Percentiles rank a stretch among this genome's conserved stretches.
phyloP scores from a whole-genome alignment of 2,329 filamentous ascomycete genomes.

The Hypoxylon sp. region DNA sequence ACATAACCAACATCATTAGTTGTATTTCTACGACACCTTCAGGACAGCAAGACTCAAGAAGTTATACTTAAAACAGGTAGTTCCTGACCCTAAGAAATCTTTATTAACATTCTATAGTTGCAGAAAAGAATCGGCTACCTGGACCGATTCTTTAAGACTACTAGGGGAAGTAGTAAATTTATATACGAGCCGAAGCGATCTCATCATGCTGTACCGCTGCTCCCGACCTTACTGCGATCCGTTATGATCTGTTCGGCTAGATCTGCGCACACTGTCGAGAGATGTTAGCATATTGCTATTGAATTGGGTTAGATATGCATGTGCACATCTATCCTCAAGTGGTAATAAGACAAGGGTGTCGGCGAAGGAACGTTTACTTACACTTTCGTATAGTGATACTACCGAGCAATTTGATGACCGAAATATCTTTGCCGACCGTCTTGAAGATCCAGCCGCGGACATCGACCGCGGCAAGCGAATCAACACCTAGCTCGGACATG shows the following conservation, averaged over 20 bases:
- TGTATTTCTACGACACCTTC: background rate
- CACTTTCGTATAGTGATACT: slow-evolving; percentile 47
- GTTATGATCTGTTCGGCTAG: slow-evolving; percentile 33
- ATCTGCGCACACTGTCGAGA: slow-evolving; percentile 30
- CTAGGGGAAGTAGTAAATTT: background rate
- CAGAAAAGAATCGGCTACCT: background rate
- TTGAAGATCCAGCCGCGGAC: slow-evolving; percentile 58
- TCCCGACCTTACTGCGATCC: slow-evolving; percentile 11
- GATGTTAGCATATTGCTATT: slow-evolving; percentile 10
- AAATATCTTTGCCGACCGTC: slow-evolving; percentile 53
- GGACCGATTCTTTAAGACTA: background rate
- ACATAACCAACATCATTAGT: background rate
- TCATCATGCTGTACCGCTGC: background rate
- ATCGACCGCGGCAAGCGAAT: slow-evolving; percentile 61
- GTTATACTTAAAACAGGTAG: background rate
- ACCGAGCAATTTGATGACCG: slow-evolving; percentile 55
- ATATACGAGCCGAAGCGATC: background rate
- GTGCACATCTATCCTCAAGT: background rate
- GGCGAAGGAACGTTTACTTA: slow-evolving; percentile 33
- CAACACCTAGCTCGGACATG: slow-evolving; percentile 58
- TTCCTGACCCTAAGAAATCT: background rate
- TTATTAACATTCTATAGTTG: background rate
- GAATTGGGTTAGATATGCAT: background rate
- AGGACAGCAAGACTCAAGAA: background rate
- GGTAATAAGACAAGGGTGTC: background rate